phyloP scores from a whole-genome alignment of 176 grass and related monocot genomes.

The Juncus inflexus region DNA sequence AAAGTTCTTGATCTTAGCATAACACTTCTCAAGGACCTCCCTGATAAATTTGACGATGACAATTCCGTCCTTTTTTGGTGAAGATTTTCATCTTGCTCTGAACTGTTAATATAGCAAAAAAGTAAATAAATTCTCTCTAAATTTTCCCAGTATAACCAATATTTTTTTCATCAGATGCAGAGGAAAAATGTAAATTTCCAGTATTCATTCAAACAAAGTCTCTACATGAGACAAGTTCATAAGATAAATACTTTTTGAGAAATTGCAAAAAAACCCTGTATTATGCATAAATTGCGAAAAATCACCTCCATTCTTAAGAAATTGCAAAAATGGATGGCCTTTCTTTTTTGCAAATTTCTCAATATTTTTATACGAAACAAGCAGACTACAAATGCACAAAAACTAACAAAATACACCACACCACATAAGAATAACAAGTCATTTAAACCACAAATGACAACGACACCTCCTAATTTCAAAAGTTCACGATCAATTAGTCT shows the following conservation, averaged over 20 bases:
- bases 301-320: neutral
- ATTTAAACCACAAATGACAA: no score
- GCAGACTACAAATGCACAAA: neutral
- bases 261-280: neutral
- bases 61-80: slow-evolving; percentile 76
- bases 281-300: no score
- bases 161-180: no score
- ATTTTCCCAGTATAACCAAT: neutral
- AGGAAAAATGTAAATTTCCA: no score
- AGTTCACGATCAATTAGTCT: no score
- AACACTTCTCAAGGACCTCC: slow-evolving; percentile 58
- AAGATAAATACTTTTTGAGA: neutral
- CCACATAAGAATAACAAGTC: neutral
- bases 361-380: neutral
- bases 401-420: no score
- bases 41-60: slow-evolving; percentile 84
- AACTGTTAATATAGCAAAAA: slow-evolving; percentile 37
- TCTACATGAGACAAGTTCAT: no score
- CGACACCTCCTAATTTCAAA: no score
- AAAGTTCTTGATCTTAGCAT: slow-evolving; percentile 93
- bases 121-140: slow-evolving; percentile 7
- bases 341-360: slow-evolving; percentile 11
- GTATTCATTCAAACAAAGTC: no score
- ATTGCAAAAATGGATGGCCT: slow-evolving; percentile 4
- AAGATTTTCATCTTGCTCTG: slow-evolving; percentile 62